Conservation (phyloP, 768 basidiomycete species). For the Hydnomerulius pinastri region DNA sequence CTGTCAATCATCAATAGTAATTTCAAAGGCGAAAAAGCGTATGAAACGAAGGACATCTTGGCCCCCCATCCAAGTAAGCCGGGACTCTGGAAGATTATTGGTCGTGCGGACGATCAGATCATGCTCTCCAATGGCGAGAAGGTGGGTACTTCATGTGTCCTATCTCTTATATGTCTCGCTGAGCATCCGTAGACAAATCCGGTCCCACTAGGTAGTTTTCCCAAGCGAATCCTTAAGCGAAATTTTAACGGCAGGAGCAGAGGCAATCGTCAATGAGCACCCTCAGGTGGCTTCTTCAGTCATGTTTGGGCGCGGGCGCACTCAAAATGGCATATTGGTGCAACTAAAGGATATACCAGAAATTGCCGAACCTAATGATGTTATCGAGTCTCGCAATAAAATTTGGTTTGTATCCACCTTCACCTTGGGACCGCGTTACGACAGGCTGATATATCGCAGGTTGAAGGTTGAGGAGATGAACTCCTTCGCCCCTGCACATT, state of each 20-base stretch:
- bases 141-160: conserved; percentile 18
- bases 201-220: conserved; percentile 31
- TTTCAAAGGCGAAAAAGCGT: conserved; percentile 32
- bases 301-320: conserved; percentile 41
- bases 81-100: conserved; percentile 36
- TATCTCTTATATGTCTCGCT: background rate
- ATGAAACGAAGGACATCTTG: conserved; percentile 40
- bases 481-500: conserved; percentile 43
- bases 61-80: conserved; percentile 39
- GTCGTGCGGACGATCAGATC: conserved; percentile 46
- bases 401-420: conserved; percentile 19
- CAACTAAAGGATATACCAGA: conserved; percentile 31
- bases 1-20: conserved; percentile 27
- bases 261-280: conserved; percentile 37
- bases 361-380: conserved; percentile 18
- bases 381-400: conserved; percentile 18
- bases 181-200: conserved; percentile 34
- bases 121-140: conserved; percentile 46
- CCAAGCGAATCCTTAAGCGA: too few relatives aligned
- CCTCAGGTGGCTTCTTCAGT: conserved; percentile 31
- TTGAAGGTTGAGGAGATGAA: conserved; percentile 44
- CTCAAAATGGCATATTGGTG: conserved; percentile 40
- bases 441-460: conserved; percentile 24
- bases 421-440: background rate
- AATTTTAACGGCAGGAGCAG: too few relatives aligned